A percentile compares a stretch with the other conserved stretches of the same genome.
Conservation (phyloP, 2,329 filamentous ascomycete species). For the Fonsecaea monophora region DNA sequence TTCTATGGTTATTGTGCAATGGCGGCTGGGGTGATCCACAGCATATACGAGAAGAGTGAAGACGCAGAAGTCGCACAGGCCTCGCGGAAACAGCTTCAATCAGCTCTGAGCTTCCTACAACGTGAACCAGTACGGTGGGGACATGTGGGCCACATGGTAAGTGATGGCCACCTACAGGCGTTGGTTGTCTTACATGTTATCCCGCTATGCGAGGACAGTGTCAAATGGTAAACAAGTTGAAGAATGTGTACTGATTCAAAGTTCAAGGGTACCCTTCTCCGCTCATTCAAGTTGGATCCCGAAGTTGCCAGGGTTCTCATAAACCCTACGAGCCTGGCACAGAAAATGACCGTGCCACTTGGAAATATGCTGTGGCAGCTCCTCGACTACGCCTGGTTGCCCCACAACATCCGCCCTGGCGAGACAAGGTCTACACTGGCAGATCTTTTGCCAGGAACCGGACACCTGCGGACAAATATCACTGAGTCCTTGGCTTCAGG, state of each 20-base stretch:
- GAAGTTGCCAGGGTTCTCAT: constrained; percentile 14
- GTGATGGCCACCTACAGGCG: neutral
- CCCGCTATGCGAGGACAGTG: neutral
- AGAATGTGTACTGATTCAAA: neutral
- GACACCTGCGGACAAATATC: neutral
- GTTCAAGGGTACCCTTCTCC: constrained; percentile 17
- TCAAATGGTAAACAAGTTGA: neutral
- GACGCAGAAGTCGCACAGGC: constrained; percentile 10
- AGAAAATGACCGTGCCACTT: constrained; percentile 17
- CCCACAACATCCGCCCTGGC: constrained; percentile 1
- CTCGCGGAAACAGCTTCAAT: constrained; percentile 1
- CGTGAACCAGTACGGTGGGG: constrained; percentile 15
- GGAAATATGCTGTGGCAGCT: constrained; percentile 24
- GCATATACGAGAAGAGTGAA: constrained; percentile 16
- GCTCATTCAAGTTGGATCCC: constrained; percentile 13
- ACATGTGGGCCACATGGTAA: constrained; percentile 21
- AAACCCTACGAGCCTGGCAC: constrained; percentile 14
- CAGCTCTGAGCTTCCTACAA: constrained; percentile 6
- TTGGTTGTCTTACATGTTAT: neutral
- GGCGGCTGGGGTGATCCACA: constrained; percentile 38
- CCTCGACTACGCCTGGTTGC: constrained; percentile 27
- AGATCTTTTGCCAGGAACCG: constrained; percentile 15
- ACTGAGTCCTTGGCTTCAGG: neutral
- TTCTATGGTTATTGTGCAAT: constrained; percentile 47
- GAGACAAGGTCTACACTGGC: constrained; percentile 9